These are phyloP conservation scores for Lyophyllum atratum DNA, from an alignment of 768 basidiomycete species.

Conservation along the genomic window DNA sequence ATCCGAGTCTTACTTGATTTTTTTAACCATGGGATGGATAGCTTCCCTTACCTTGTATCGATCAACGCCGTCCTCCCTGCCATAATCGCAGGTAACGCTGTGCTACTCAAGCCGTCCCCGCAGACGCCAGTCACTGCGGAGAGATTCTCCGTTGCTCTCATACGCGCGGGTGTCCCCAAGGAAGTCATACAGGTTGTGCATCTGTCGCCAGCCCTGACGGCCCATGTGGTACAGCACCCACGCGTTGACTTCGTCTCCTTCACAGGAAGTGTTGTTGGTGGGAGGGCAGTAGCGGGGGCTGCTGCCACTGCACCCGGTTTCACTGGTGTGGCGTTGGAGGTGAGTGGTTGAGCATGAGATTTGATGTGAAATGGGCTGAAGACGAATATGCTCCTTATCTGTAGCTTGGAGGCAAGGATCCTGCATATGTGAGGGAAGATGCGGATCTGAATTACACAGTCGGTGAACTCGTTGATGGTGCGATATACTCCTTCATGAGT, in stretches of 20 bases:
- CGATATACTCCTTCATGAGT: constrained; percentile 10
- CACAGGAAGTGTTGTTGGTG: constrained; percentile 83
- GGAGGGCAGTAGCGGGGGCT: constrained; percentile 69
- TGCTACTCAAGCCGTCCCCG: constrained; percentile 93
- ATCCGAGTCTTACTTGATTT: background rate
- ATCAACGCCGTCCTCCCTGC: constrained; percentile 94
- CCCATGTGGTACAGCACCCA: constrained; percentile 62
- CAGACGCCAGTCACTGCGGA: constrained; percentile 93
- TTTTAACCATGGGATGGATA: constrained; percentile 27
- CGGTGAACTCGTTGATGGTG: constrained; percentile 89
- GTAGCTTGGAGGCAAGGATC: constrained; percentile 96
- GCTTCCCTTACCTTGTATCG: constrained; percentile 87
- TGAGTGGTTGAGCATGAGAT: constrained; percentile 25
- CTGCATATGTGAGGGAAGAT: constrained; percentile 91
- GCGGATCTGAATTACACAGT: constrained; percentile 84
- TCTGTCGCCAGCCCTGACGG: constrained; percentile 62
- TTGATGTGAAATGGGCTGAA: background rate
- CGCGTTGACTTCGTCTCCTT: constrained; percentile 83
- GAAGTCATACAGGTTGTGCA: constrained; percentile 78
- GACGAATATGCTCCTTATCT: background rate
- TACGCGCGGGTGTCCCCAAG: constrained; percentile 76
- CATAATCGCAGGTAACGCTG: constrained; percentile 86
- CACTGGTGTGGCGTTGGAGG: constrained; percentile 88
- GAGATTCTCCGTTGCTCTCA: constrained; percentile 68
- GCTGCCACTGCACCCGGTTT: constrained; percentile 70